Conservation (phyloP, 192 early-diverging fungal genomes). For the Phlyctochytrium bullatum region DNA sequence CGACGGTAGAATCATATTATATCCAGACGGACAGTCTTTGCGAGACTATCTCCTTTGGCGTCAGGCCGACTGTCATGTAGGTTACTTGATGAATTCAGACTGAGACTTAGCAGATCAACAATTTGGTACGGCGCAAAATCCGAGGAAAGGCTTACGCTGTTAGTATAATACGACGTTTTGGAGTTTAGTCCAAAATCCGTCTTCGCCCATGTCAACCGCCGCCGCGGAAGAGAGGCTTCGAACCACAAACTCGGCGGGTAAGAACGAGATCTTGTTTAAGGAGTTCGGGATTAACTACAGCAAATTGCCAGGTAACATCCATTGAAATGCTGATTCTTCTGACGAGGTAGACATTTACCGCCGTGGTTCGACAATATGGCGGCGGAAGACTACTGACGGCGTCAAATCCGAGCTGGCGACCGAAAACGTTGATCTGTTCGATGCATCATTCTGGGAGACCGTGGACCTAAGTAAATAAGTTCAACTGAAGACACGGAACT, state of each 20-base stretch:
- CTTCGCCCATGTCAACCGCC: conserved; percentile 62
- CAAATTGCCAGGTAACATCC: too few relatives aligned
- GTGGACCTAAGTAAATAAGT: too few relatives aligned
- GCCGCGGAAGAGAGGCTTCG: conserved; percentile 78
- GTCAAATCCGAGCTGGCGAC: too few relatives aligned
- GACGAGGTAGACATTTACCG: too few relatives aligned
- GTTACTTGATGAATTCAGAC: conserved; percentile 62
- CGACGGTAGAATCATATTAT: conserved; percentile 85
- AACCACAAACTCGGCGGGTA: conserved; percentile 82
- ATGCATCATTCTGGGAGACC: too few relatives aligned
- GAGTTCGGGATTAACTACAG: conserved; percentile 89
- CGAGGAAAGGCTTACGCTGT: neutral
- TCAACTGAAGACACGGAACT: too few relatives aligned
- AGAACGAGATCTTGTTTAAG: conserved; percentile 88
- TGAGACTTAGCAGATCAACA: conserved; percentile 29
- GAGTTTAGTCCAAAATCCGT: conserved; percentile 66
- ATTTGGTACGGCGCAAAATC: conserved; percentile 20
- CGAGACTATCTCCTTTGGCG: conserved; percentile 94
- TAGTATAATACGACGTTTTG: conserved; percentile 95
- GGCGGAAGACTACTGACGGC: too few relatives aligned
- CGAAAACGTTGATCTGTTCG: too few relatives aligned
- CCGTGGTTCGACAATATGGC: too few relatives aligned
- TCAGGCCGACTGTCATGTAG: conserved; percentile 94
- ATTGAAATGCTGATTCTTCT: too few relatives aligned
- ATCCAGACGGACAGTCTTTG: conserved; percentile 77